Base-by-base conservation (phyloP, 495 filamentous ascomycete genomes). In the Xylaria venustula region DNA sequence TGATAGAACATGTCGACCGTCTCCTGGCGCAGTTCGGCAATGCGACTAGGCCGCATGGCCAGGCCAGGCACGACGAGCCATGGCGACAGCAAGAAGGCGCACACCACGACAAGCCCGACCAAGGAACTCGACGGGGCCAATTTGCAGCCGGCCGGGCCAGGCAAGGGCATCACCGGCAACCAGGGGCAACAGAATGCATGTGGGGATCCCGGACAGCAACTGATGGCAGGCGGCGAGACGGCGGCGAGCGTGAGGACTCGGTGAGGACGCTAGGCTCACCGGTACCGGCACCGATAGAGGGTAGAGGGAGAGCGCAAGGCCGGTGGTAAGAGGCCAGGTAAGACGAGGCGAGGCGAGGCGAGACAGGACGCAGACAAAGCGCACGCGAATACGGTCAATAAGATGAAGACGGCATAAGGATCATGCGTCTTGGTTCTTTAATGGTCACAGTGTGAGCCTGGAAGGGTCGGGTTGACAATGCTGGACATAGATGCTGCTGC, bases 1-100 rank as follows among this genome's bases (percentile, higher is more conserved):
- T 98, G 95, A 67, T 94, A 97, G 79, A 98, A 98, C 83, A 97
- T 92, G 60, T 88, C 85, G 55, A 92, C 87, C 41, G 93, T 92
- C 72, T 96, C 91, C 68, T 84, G 85, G 32, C 81, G 77, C 54
- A 87, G 71, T 42, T 78, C 72, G 50, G 73, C 71, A 47, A 85
- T 73, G 61, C 76, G 80, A 54, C 65, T 69, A n/a, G 75, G 71
- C 25, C 75, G 78, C 84, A 87, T 87, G 58, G 79, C 78, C 49
- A 61, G 64, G 42, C 72, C 75, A 50, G 64, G 67, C 54, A 20
- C 66, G 68, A 69, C 53, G 5, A 34, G 30, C 74, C 66, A 78
- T 67, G 60, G 52, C 15, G 61, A 59, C 17, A 71, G 47, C 46
- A 76, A 53, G 25, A 75, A 12, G 22, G 59, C 56, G n/a, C 63